Evolutionary conservation across 495 filamentous ascomycete genomes (phyloP), one percentile per base, ranked within the genome.

Genomic region (Daldinia loculata): DNA sequence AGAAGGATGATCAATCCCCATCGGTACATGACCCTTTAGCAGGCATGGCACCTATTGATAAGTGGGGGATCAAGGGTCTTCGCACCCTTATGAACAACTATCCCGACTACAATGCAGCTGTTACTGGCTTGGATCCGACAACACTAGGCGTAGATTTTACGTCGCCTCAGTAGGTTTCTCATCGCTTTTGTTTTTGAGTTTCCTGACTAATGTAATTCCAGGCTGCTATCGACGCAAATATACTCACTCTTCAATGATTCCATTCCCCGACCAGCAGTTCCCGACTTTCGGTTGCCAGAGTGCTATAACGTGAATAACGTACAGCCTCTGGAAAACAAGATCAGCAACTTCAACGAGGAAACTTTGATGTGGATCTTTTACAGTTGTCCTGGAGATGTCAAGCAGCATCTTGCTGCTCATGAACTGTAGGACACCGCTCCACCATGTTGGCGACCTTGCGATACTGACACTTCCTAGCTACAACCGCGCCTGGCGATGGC

Each of bases 331-430:
- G 88, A 92, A 51, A 86, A 88, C 57, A 92, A 94, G 69, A 91
- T 97, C 51, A 83, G 85, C 15, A 91, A 89, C 59, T 96, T 97
- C 81, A 91, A 90, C 68, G 93, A 97, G 64, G 94, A 98, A 77
- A 96, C 93, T 0, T 84, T 98, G 61, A 93, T 98, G 78, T 94
- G 90, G 83, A 95, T 98, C 68, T 98, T 98, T 84, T 98, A 97
- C 82, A 93, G 90, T 80, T 91, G 92, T 80, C 92, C 93, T 2
- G 83, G 89, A 34, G 93, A 97, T 75, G 84, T 92, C 66, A 87
- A 93, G 80, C 94, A 98, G 79, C 91, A 96, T 68, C 79, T 93
- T 66, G 94, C 92, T 9, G 93, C 93, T 2, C 83, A 88, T 41
- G 93, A 98, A 78, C 84, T 98, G 85, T 91, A 81, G 76, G 85